Evolutionary conservation across 164 flowering plant genomes (phyloP).

Genomic region (Nelumbo lutea): DNA sequence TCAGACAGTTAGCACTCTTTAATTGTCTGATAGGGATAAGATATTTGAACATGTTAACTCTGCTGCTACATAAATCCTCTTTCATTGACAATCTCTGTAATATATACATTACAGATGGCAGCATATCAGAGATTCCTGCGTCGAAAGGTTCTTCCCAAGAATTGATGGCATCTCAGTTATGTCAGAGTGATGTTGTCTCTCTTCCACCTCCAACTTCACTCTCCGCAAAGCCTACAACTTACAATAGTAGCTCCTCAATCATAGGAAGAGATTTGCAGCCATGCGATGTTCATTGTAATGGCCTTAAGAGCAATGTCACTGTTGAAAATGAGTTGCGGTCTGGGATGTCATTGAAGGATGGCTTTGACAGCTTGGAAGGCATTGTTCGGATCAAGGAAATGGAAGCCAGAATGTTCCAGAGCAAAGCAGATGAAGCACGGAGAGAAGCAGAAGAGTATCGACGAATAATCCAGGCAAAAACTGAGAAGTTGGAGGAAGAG

Average conservation of each 20-base stretch:
- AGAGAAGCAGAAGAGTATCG: constrained; percentile 66
- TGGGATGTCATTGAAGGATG: constrained; percentile 36
- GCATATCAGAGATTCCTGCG: constrained; percentile 32
- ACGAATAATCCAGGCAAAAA: constrained; percentile 40
- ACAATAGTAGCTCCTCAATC: constrained; percentile 32
- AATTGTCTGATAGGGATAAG: neutral
- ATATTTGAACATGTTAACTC: neutral
- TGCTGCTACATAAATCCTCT: neutral
- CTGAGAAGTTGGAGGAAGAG: constrained; percentile 75
- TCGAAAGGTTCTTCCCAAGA: constrained; percentile 41
- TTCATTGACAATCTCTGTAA: neutral
- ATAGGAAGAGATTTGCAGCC: constrained; percentile 24
- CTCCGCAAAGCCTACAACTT: constrained; percentile 30
- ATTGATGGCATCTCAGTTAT: constrained; percentile 24
- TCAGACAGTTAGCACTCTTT: neutral
- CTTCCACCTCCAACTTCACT: constrained; percentile 28
- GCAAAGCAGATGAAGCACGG: constrained; percentile 79
- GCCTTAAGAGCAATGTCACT: constrained; percentile 30
- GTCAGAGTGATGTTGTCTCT: constrained; percentile 28
- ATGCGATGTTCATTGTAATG: constrained; percentile 25
- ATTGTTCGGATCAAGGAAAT: constrained; percentile 76
- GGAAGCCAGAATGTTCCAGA: constrained; percentile 88
- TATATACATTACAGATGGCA: constrained; percentile 28
- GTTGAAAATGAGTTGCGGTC: constrained; percentile 40
- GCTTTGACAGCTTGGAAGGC: constrained; percentile 75